phyloP scores from a whole-genome alignment of 345 rosid genomes.

The Psidium friedrichsthalianum region DNA sequence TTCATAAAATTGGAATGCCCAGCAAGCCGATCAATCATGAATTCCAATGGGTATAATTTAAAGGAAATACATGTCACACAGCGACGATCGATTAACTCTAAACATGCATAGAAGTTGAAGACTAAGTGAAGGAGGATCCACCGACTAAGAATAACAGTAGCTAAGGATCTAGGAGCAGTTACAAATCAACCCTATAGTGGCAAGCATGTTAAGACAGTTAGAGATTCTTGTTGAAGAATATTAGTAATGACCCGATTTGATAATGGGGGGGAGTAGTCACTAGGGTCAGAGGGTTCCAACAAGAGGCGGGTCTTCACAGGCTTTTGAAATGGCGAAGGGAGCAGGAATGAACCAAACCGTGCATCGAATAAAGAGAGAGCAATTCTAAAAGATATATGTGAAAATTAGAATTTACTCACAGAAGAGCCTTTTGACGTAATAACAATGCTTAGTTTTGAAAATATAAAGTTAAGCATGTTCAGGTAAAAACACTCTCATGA shows the following conservation, averaged over 20 bases:
- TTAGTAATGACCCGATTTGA: no score
- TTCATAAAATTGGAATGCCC: neutral
- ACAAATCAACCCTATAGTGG: neutral
- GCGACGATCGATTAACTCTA: neutral
- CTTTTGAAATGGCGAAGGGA: no score
- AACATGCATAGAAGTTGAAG: neutral
- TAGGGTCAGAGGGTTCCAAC: no score
- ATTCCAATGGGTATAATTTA: neutral
- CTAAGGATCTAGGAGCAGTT: neutral
- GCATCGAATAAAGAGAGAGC: no score
- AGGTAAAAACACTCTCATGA: rapidly evolving
- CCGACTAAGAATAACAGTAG: neutral
- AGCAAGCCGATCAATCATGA: neutral
- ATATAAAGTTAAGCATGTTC: no score
- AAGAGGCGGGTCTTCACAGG: no score
- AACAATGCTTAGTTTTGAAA: no score
- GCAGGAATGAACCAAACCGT: no score
- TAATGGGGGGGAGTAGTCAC: no score
- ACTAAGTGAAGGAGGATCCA: neutral
- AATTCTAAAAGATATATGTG: no score
- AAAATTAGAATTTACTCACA: no score
- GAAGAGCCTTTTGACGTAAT: no score
- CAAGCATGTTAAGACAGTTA: rapidly evolving
- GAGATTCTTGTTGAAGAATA: neutral
- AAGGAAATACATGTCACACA: neutral